A percentile compares a stretch with the other conserved stretches of the same genome.
These are phyloP conservation scores for Scalesia atractyloides DNA, from an alignment of 129 eudicot genomes.

Conservation along the genomic window DNA sequence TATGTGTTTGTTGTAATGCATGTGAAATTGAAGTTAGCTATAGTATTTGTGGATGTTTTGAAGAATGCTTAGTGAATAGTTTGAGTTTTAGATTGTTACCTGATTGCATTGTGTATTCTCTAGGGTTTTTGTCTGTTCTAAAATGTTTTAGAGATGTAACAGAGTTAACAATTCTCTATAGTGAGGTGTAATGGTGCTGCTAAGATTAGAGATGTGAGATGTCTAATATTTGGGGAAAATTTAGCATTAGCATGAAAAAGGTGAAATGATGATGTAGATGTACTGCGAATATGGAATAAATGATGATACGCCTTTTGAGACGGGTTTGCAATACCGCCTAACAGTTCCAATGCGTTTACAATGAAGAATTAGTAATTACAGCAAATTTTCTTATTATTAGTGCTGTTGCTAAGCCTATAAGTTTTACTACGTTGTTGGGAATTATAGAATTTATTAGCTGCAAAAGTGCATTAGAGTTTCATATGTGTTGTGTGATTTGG, in stretches of 20 bases:
- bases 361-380: conserved; percentile 4
- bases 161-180: not conserved
- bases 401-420: not conserved
- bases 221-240: not conserved
- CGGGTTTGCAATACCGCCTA: not conserved
- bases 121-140: conserved; percentile 25
- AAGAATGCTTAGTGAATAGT: conserved; percentile 18
- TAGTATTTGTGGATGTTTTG: not conserved
- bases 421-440: conserved; percentile 1
- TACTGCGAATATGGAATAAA: not conserved
- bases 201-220: not conserved
- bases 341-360: not conserved
- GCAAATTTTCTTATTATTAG: not conserved
- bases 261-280: conserved; percentile 15
- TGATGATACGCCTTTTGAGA: conserved; percentile 4
- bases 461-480: conserved; percentile 1
- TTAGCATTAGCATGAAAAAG: not conserved
- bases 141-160: not conserved
- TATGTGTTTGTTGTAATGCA: conserved; percentile 16
- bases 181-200: conserved; percentile 21
- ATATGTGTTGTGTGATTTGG: conserved; percentile 15
- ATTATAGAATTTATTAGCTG: not conserved
- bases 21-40: conserved; percentile 11
- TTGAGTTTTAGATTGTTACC: conserved; percentile 4
- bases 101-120: conserved; percentile 7